Evolutionary conservation across 2,329 filamentous ascomycete species (phyloP).

Genomic region (Coleophoma eucalyptorum): DNA sequence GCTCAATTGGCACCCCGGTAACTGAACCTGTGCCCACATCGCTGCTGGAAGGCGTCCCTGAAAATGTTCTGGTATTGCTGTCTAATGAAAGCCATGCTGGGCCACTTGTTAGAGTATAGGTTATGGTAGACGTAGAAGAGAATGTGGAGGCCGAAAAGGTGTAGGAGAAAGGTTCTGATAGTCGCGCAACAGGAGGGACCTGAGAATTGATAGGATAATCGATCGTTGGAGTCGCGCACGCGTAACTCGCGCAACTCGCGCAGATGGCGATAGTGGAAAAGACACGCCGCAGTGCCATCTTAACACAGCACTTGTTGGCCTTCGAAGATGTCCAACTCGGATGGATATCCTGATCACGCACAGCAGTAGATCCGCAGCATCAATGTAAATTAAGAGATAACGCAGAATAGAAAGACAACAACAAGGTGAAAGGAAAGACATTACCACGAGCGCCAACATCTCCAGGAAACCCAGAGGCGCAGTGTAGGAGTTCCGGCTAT

Average conservation of each 20-base stretch:
- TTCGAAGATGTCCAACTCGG: background rate
- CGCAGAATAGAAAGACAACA: conserved; percentile 4
- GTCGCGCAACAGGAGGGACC: conserved; percentile 72
- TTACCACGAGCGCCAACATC: conserved; percentile 9
- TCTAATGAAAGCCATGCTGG: conserved; percentile 77
- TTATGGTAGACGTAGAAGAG: conserved; percentile 52
- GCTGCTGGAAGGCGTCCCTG: conserved; percentile 60
- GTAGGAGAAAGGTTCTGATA: conserved; percentile 65
- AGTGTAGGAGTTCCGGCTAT: conserved; percentile 16
- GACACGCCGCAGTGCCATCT: conserved; percentile 17
- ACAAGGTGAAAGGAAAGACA: conserved; percentile 5
- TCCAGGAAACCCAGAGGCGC: conserved; percentile 14
- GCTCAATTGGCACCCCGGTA: conserved; percentile 42
- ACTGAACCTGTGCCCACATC: conserved; percentile 54
- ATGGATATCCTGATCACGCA: background rate
- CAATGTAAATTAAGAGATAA: background rate
- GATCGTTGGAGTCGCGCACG: conserved; percentile 30
- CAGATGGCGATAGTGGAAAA: conserved; percentile 2
- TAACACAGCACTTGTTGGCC: conserved; percentile 4
- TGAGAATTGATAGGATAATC: conserved; percentile 81
- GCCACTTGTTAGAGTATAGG: conserved; percentile 61
- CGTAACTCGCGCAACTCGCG: background rate
- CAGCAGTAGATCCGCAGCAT: no score
- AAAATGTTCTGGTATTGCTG: conserved; percentile 58
- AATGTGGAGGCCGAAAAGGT: conserved; percentile 74